Evolutionary conservation across 139 green algal genomes (phyloP).

Genomic region (Chlorella vulgaris): DNA sequence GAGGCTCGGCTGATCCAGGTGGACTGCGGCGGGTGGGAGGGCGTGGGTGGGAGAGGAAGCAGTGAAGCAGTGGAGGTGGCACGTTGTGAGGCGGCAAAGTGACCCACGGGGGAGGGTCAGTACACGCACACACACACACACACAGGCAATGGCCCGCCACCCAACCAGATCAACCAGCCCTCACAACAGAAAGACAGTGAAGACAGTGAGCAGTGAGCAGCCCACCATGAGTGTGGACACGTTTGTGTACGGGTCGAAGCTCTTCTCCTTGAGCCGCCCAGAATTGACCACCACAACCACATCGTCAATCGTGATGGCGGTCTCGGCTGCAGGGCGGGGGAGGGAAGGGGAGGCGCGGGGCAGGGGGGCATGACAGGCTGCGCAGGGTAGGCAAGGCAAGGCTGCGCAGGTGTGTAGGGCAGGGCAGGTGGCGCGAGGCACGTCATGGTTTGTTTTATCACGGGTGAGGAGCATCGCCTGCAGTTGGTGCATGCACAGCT

Average conservation of each 20-base stretch:
- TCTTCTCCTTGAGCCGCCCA: constrained; percentile 84
- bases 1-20: constrained; percentile 62
- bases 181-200: neutral
- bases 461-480: too few relatives aligned
- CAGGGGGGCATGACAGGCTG: neutral
- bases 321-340: constrained; percentile 51
- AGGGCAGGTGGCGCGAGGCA: too few relatives aligned
- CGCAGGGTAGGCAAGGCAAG: too few relatives aligned
- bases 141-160: too few relatives aligned
- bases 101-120: too few relatives aligned
- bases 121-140: too few relatives aligned
- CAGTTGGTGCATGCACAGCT: too few relatives aligned
- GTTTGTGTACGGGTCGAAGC: constrained; percentile 80
- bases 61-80: too few relatives aligned
- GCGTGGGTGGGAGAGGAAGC: neutral
- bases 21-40: constrained; percentile 21
- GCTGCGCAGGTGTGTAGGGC: too few relatives aligned
- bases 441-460: too few relatives aligned
- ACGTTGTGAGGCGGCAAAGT: too few relatives aligned
- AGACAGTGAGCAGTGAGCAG: neutral
- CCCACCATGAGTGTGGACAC: constrained; percentile 74
- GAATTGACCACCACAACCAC: constrained; percentile 83
- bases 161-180: neutral
- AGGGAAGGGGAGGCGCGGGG: neutral
- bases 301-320: constrained; percentile 87